A percentile compares a stretch with the other conserved stretches of the same genome.
Evolutionary conservation across 148 eudicot genomes (phyloP).

Genomic region (Persicaria maculosa): DNA sequence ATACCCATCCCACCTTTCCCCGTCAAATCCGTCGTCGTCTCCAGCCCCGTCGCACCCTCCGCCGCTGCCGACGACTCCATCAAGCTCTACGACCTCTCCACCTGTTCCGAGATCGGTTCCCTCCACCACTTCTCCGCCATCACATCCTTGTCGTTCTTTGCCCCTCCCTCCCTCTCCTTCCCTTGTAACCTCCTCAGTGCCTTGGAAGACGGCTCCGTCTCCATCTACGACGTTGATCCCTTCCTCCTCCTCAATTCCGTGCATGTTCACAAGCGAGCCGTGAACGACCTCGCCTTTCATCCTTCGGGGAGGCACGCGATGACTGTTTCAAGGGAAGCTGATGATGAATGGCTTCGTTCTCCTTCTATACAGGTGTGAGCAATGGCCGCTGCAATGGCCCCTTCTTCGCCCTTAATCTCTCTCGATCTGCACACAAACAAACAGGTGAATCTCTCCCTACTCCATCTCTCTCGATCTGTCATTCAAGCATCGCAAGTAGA

Average conservation of each 20-base stretch:
- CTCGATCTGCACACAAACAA: too few species aligned
- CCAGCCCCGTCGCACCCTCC: slow-evolving; percentile 69
- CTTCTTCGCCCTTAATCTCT: too few species aligned
- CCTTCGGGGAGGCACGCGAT: slow-evolving; percentile 61
- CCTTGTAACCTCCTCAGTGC: slow-evolving; percentile 65
- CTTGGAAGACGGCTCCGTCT: slow-evolving; percentile 44
- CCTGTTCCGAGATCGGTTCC: slow-evolving; percentile 67
- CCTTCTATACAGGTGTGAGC: too few species aligned
- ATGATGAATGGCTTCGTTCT: too few species aligned
- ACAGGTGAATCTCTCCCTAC: too few species aligned
- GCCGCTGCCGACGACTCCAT: slow-evolving; percentile 69
- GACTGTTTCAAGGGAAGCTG: slow-evolving; percentile 49
- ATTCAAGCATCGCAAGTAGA: too few species aligned
- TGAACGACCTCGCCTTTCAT: slow-evolving; percentile 57
- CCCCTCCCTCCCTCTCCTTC: slow-evolving; percentile 39
- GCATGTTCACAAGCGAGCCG: slow-evolving; percentile 41
- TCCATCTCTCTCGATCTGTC: too few species aligned
- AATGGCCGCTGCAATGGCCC: too few species aligned
- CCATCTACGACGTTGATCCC: slow-evolving; percentile 70
- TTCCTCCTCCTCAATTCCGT: slow-evolving; percentile 52
- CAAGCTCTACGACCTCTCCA: slow-evolving; percentile 74
- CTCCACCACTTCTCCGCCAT: slow-evolving; percentile 46
- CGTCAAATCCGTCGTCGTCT: slow-evolving; percentile 58
- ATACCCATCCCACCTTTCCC: slow-evolving; percentile 73
- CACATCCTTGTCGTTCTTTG: slow-evolving; percentile 44